Evolutionary conservation across 495 filamentous ascomycete genomes (phyloP), one percentile per base, ranked within the genome.

Genomic region (Xylaria palmicola): DNA sequence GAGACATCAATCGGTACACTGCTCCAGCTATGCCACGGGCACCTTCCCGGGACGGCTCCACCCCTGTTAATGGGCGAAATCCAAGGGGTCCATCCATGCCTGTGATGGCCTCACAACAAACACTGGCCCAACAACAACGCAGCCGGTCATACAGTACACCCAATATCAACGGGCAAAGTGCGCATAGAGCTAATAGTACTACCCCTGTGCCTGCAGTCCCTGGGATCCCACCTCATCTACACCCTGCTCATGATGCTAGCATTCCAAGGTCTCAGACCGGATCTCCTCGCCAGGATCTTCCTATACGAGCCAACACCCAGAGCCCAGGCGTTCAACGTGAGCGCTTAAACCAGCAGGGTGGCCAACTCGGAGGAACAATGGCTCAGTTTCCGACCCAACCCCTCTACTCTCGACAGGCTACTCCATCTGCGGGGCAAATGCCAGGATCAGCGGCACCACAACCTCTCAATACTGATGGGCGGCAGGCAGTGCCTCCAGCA

Each of bases 1-100:
- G 93, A 37, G 89, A 91, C 22, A 80, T 75, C 59, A 89, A 88
- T 70, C 87, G 91, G 37, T 93, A 90, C 65, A 96, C 94, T 2
- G 92, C 93, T 4, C 93, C 93, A 20, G 91, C 90, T 9, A 84
- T 92, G 78, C 87, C 87, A 37, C 86, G 93, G 37, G 88, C 83
- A 17, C 82, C 87, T 27, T 94, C 92, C 9, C 80, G 91, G 56
- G 93, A 96, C 63, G 91, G 90, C 1, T 77, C 83, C 22, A 87
- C 80, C 17, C 80, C 77, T 40, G 74, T 79, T 59, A 91, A 85
- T 66, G 86, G 85, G 57, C 84, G 90, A 56, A 81, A 79, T 51
- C 82, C 85, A 32, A 86, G 91, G 64, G 83, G 92, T 29, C 92
- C 93, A 20, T 96, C 92, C 15, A 79, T 95, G 65, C 90, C 92